Percentiles rank a stretch among this genome's conserved stretches.
phyloP scores from a whole-genome alignment of 73 alveolate species.

The Tetrahymena thermophila region DNA sequence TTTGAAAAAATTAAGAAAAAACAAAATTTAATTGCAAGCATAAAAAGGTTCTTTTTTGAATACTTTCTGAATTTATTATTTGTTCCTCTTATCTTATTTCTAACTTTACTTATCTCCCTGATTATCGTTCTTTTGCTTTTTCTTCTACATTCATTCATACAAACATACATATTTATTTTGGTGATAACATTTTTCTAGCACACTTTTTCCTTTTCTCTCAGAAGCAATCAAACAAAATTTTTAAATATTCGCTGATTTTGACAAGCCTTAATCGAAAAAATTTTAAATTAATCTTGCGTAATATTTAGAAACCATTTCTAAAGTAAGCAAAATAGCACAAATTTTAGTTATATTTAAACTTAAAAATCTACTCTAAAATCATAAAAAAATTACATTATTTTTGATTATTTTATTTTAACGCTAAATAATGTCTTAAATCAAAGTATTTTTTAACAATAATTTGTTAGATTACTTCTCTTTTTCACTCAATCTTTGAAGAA shows the following conservation, averaged over 20 bases:
- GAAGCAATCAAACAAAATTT: neutral
- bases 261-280: neutral
- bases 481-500: too few species aligned
- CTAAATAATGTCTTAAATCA: neutral
- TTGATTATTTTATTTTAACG: too few species aligned
- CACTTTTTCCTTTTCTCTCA: neutral
- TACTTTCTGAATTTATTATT: neutral
- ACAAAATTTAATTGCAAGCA: neutral
- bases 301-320: too few species aligned
- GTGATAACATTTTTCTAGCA: neutral
- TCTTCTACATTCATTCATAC: too few species aligned
- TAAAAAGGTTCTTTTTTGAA: neutral
- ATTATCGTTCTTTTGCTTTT: neutral
- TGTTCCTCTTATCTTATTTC: neutral
- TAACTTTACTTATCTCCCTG: neutral
- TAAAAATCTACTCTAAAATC: neutral
- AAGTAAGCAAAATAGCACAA: too few species aligned
- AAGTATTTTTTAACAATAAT: too few species aligned
- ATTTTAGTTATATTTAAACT: too few species aligned
- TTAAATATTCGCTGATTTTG: neutral
- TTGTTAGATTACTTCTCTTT: too few species aligned
- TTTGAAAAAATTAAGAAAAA: neutral
- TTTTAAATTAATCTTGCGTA: neutral
- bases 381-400: too few species aligned
- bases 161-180: too few species aligned